Evolutionary conservation across 73 alveolate genomes (phyloP), one percentile per base, ranked within the genome.

Genomic region (Tetrahymena elliotti): DNA sequence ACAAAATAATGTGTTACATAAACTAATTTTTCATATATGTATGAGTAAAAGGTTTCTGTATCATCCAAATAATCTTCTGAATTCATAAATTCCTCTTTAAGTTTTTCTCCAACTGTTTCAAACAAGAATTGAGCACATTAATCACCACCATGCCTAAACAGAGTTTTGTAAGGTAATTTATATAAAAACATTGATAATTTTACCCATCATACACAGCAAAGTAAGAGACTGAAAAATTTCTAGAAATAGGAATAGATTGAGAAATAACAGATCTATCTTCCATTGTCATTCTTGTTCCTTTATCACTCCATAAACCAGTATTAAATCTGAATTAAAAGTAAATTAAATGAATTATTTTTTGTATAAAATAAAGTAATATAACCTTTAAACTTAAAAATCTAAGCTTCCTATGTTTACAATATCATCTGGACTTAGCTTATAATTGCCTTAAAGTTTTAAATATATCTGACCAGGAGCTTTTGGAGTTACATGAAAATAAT

Each of bases 151-250:
- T 97, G 99, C 18, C 88, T 68, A 68, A 10, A 10, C 15, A 40
- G 8, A 40, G 15, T 10, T 40, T 40, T 40, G n/a, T n/a, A n/a
- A n/a, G n/a, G n/a, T 40, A 40, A 10, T 40, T 40, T 40, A 10
- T 15, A 10, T 40, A 40, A 15, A 40, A 8, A 40, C 54, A n/a
- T 22, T 52, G 12, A 15, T 52, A 52, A 52, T 18, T 52, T 53
- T 24, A 68, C 88, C 99, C 99, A 93, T 97, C 99, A 93, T 93
- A 97, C 33, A 97, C 97, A n/a, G 99, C 98, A 93, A 93, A 97
- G 93, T 94, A 97, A 34, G 98, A 97, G n/a, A 96, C 95, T 93
- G 97, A 96, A 9, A 96, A 52, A 15, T 95, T 34, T 92, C 95
- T 95, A 93, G 93, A 92, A 24, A 95, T 93, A 82, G 92, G 37